These are phyloP conservation scores for Penicillium sp. DNA, from an alignment of 2,329 filamentous ascomycete species.

Conservation along the genomic window DNA sequence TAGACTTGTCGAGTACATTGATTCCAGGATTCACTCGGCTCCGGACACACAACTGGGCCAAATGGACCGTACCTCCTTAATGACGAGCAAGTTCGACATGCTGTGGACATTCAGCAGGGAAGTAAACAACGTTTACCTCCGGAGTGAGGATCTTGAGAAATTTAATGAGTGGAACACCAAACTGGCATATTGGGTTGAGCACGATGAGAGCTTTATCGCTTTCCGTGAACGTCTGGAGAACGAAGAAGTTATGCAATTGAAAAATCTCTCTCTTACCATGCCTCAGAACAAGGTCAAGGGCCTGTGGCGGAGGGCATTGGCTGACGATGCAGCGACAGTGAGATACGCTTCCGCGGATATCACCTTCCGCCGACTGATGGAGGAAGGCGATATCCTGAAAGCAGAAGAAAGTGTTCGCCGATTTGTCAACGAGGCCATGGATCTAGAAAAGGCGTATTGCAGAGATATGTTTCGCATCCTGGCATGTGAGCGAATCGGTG, in stretches of 20 bases:
- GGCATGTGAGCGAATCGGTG: constrained; percentile 27
- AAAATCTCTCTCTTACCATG: background rate
- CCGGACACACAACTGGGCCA: constrained; percentile 18
- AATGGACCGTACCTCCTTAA: constrained; percentile 17
- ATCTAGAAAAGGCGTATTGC: constrained; percentile 18
- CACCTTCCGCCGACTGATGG: constrained; percentile 13
- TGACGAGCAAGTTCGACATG: constrained; percentile 23
- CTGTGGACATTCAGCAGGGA: constrained; percentile 21
- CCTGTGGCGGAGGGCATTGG: constrained; percentile 22
- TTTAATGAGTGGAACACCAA: constrained; percentile 23
- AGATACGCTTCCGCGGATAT: constrained; percentile 12
- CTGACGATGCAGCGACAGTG: constrained; percentile 17
- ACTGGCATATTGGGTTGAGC: constrained; percentile 12
- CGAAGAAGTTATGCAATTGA: background rate
- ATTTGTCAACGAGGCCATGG: constrained; percentile 20
- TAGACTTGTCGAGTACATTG: constrained; percentile 17
- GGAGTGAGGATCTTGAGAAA: constrained; percentile 18
- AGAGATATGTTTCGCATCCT: constrained; percentile 27
- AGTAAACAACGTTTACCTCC: constrained; percentile 14
- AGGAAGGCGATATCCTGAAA: constrained; percentile 18
- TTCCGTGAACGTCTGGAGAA: constrained; percentile 10
- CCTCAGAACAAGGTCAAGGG: constrained; percentile 6
- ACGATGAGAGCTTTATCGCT: constrained; percentile 17
- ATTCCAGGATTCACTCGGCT: constrained; percentile 12
- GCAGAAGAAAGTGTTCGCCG: constrained; percentile 20